Base-by-base conservation (phyloP, 805 yeast genomes). In the Alloascoidea hylecoeti region DNA sequence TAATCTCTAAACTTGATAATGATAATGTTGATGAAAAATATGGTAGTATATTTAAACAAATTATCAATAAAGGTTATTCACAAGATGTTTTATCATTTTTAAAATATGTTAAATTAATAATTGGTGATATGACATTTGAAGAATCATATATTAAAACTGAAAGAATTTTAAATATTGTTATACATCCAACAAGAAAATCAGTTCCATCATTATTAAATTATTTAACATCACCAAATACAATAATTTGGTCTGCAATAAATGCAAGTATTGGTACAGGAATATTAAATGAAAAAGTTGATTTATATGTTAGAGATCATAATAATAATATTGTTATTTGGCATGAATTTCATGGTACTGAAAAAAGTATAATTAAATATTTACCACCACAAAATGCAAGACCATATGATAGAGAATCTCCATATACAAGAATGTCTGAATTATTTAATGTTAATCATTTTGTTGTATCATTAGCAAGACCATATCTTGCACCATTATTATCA, bases 381-480 rank as follows among this genome's bases (percentile, higher is more conserved):
- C 59, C 72, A 46, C 56, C 72, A 47, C 70, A 75, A 41, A 66
- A 66, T 49, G 64, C 68, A 5, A 55, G 51, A 49, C 50, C 63
- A 9, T 48, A 48, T 39, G 51, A 72, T 47, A 52, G 67, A 47
- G 66, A 70, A 33, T 73, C 79, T 6, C 95, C 96, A 0, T 89
- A 89, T 52, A 81, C 92, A 1, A 64, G 95, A 39, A 66, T 89
- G 36, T 80, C 96, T 0, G 97, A 92, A 54, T 66, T 89, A 41
- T 92, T 89, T 63, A 92, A 92, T 49, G 97, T 92, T 16, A 92
- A 92, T 56, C 94, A 88, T 56, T 89, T 85, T 51, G 67, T 92
- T 18, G 88, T 88, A 1, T 83, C 96, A 15, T 64, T 89, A 45
- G 95, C 97, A 5, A 68, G 96, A 44, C 96, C 97, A 0, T 92